Percentiles rank a stretch among this genome's conserved stretches.
phyloP scores from a whole-genome alignment of 2,329 filamentous ascomycete species.

The Aspergillus sp. region DNA sequence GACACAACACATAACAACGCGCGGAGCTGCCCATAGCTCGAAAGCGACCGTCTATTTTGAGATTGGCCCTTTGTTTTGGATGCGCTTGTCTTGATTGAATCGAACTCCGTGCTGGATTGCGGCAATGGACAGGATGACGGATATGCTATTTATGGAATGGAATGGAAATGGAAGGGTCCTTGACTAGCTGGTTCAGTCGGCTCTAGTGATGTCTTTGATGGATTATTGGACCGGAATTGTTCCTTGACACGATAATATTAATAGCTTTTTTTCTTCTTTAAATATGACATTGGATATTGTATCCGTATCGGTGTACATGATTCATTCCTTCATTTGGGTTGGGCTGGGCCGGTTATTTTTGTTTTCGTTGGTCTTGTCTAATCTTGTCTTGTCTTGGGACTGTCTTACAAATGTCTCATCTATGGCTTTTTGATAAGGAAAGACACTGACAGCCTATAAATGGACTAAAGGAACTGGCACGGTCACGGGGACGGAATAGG shows the following conservation, averaged over 20 bases:
- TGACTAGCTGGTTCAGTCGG: too few relatives aligned
- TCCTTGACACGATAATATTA: not conserved
- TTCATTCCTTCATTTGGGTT: not conserved
- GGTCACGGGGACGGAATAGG: too few relatives aligned
- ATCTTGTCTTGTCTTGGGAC: too few relatives aligned
- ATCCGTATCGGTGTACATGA: not conserved
- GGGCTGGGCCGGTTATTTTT: not conserved
- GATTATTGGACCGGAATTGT: not conserved
- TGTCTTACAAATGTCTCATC: too few relatives aligned
- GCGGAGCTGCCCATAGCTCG: not conserved
- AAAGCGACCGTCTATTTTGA: not conserved
- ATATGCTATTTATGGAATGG: not conserved
- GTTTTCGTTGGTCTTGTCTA: not conserved
- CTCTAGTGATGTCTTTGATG: not conserved
- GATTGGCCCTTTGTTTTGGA: not conserved
- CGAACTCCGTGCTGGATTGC: not conserved
- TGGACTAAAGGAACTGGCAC: too few relatives aligned
- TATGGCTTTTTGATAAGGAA: too few relatives aligned
- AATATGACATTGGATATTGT: not conserved
- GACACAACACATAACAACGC: not conserved
- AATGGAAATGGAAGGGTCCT: not conserved
- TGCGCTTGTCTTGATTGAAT: not conserved
- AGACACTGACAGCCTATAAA: too few relatives aligned
- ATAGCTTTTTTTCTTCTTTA: not conserved
- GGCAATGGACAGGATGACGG: not conserved